These are phyloP conservation scores for Hibiscus syriacus DNA, from an alignment of 345 rosid genomes.

Conservation along the genomic window DNA sequence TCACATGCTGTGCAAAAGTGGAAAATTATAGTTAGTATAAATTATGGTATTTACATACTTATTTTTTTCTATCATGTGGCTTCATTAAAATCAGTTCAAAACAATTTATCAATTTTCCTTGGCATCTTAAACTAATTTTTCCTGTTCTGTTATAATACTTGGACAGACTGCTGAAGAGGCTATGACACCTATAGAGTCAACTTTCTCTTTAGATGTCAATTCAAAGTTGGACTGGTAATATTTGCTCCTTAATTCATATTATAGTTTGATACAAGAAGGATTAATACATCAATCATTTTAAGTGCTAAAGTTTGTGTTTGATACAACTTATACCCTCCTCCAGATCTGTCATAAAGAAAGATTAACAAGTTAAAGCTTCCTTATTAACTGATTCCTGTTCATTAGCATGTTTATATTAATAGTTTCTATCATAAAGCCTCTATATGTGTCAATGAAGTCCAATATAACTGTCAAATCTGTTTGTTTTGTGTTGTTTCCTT, in stretches of 20 bases:
- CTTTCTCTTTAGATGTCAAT: conserved; percentile 92
- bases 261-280: not conserved
- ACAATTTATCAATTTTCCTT: not conserved
- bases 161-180: conserved; percentile 97
- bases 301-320: not conserved
- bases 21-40: not conserved
- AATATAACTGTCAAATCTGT: not conserved
- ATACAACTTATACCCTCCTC: not conserved
- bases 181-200: conserved; percentile 98
- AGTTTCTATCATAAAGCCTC: conserved; percentile 2
- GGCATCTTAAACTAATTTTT: not conserved
- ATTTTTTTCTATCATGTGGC: not conserved
- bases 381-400: not conserved
- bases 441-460: not conserved
- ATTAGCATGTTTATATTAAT: not conserved
- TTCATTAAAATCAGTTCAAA: not conserved
- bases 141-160: not conserved
- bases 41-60: not conserved
- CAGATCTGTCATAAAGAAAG: too few species aligned
- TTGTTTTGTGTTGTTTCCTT: not conserved
- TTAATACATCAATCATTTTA: not conserved
- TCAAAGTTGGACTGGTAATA: conserved; percentile 94
- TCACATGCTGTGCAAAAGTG: not conserved
- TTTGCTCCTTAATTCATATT: not conserved
- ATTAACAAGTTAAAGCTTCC: too few species aligned